Base-by-base conservation (phyloP, 371 early-diverging fungal genomes). In the Nematocida sp. region DNA sequence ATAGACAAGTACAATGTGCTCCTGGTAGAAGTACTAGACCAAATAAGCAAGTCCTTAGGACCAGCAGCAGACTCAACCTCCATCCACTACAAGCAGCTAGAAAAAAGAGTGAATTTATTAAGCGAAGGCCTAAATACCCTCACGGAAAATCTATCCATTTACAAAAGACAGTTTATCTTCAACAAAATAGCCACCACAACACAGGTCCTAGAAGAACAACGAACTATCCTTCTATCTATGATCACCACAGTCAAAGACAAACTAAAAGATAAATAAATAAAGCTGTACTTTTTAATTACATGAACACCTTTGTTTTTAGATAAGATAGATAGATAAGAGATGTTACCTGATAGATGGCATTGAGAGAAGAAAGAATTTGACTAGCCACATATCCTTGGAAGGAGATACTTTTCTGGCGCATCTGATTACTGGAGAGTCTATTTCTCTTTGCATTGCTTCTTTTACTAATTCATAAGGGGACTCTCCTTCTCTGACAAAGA, bases 401-500 rank as follows among this genome's bases (percentile, higher is more conserved):
- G 81, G 81, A 0, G 83, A 83, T 21, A 83, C 83, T 40, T 78
- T 81, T 29, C 83, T 55, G 27, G 81, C 78, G 2, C 63, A 34
- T 51, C 64, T 70, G 2, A 75, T 34, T n/a, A n/a, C n/a, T 7
- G 55, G 55, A 27, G 45, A 29, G 11, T 19, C 25, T 19, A 76
- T 38, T 0, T 19, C 47, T 21, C 62, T 52, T 41, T 38, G 27
- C 37, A 78, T 32, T 9, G 29, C 27, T 19, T 63, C 13, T 29
- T 78, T 78, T 9, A 67, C 63, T 45, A 34, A 54, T 31, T 34
- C 38, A 1, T 17, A 21, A 4, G 80, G 63, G 5, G 37, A 53
- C 13, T 78, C 67, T 9, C 17, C 40, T 2, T 57, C 34, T n/a
- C 58, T 41, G 51, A 78, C 35, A 61, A 83, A 83, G 66, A 81